These are phyloP conservation scores for Zelonia costaricensis DNA, from an alignment of 208 protist species.

Conservation along the genomic window DNA sequence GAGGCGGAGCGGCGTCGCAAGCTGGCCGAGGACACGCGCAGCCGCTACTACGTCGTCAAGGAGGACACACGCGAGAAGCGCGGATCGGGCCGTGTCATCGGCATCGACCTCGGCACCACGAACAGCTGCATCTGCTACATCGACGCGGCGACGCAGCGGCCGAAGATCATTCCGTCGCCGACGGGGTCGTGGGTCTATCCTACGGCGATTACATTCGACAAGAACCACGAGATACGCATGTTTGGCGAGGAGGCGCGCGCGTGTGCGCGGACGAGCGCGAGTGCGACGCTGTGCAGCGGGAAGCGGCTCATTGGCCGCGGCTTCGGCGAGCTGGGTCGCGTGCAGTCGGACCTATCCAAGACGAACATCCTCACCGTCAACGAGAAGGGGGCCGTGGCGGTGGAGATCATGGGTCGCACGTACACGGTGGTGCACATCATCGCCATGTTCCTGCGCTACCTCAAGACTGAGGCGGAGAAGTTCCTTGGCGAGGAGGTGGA, in stretches of 20 bases:
- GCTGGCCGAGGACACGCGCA: conserved; percentile 62
- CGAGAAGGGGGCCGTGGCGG: conserved; percentile 85
- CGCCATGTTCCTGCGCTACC: conserved; percentile 91
- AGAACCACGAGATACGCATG: conserved; percentile 85
- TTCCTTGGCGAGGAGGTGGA: conserved; percentile 85
- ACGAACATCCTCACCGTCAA: conserved; percentile 89
- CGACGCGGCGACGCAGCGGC: conserved; percentile 62
- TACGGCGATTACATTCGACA: conserved; percentile 91
- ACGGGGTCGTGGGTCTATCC: conserved; percentile 93
- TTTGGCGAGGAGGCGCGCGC: conserved; percentile 90
- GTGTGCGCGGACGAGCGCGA: conserved; percentile 83
- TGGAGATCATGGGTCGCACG: conserved; percentile 88
- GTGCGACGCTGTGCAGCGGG: conserved; percentile 89
- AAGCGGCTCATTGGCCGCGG: conserved; percentile 90
- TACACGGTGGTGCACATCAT: conserved; percentile 94
- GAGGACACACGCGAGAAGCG: conserved; percentile 66
- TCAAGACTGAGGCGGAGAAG: conserved; percentile 87
- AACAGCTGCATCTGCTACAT: conserved; percentile 97
- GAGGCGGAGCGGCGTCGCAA: conserved; percentile 75
- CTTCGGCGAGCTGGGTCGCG: conserved; percentile 82
- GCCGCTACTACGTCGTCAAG: conserved; percentile 78
- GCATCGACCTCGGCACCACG: conserved; percentile 98
- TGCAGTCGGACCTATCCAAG: conserved; percentile 82
- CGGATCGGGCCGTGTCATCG: conserved; percentile 78
- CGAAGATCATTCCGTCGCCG: conserved; percentile 91